These are phyloP conservation scores for Conringia planisiliqua DNA, from an alignment of 345 rosid species.

Conservation along the genomic window DNA sequence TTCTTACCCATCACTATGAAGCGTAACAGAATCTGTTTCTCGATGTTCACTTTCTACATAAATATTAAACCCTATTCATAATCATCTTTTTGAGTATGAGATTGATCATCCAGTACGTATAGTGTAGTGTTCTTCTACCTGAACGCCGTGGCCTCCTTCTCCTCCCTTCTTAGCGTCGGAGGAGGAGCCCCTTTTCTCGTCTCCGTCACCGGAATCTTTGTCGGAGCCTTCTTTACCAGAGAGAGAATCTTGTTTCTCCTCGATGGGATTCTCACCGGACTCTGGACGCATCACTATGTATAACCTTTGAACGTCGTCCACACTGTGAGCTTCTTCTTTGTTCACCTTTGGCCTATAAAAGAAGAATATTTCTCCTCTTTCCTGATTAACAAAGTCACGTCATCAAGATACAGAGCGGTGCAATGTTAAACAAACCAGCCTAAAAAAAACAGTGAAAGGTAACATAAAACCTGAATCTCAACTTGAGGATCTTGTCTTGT, in stretches of 20 bases:
- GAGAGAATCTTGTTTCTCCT: slow-evolving; percentile 59
- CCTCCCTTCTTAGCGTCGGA: neutral
- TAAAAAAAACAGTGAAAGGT: neutral
- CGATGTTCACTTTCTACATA: slow-evolving; percentile 51
- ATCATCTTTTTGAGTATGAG: neutral
- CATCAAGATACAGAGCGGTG: neutral
- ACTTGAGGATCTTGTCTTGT: slow-evolving; percentile 33
- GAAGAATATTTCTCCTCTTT: slow-evolving; percentile 76
- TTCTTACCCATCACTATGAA: slow-evolving; percentile 69
- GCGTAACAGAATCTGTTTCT: slow-evolving; percentile 53
- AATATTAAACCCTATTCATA: neutral
- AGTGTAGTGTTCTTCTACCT: slow-evolving; percentile 34
- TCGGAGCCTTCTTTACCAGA: slow-evolving; percentile 54
- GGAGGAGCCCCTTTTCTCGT: neutral
- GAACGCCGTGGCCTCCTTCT: slow-evolving; percentile 53
- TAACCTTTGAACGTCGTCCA: slow-evolving; percentile 60
- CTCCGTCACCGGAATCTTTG: neutral
- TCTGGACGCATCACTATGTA: slow-evolving; percentile 64
- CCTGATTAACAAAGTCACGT: slow-evolving; percentile 28
- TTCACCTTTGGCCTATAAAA: slow-evolving; percentile 75
- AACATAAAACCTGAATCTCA: slow-evolving; percentile 30
- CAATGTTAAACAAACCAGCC: neutral
- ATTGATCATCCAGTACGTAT: neutral
- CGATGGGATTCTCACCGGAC: slow-evolving; percentile 50
- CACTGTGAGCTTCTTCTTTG: slow-evolving; percentile 58